Base-by-base conservation (phyloP, 805 yeast species). In the Saturnispora besseyi region DNA sequence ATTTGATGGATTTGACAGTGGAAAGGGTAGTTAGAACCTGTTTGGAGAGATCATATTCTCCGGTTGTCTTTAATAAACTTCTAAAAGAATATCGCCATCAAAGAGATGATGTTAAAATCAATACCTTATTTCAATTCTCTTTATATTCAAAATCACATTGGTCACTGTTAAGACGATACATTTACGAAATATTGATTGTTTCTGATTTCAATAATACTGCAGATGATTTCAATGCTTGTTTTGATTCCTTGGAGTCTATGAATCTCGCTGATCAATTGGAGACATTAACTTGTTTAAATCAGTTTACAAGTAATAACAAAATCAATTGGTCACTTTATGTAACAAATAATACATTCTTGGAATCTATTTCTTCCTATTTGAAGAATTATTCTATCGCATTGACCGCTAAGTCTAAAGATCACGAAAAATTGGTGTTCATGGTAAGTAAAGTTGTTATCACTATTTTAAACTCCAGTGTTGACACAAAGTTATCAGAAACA, bases 11-110 rank as follows among this genome's bases (percentile, higher is more conserved):
- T 5, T 32, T 48, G 21, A 46, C 50, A 1, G 50, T 64, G 43
- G 54, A 55, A 9, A 53, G 51, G 15, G 48, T 65, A 13, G 44
- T 65, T 2, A 42, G 50, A 6, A 53, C 57, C n/a, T 56, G 63
- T 32, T 47, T 62, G 26, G 34, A 41, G 29, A 57, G 59, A 46
- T 51, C 52, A 12, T 60, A 58, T 42, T 57, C 59, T 37, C 62
- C 67, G 4, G 41, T 57, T 10, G 55, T 57, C 3, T 65, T 65
- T 51, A 51, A 54, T 10, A 61, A 57, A 46, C 53, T 64, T 15
- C 59, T 56, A 46, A 59, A 57, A 29, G 68, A 65, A 44, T 61
- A 53, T 49, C 57, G 54, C 43, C 59, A 60, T 42, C 58, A 56
- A 41, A 43, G 45, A 2, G 28, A 48, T 11, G 30, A 55, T 9